Conservation (phyloP, 2,329 filamentous ascomycete genomes). For the Colletotrichum filicis region DNA sequence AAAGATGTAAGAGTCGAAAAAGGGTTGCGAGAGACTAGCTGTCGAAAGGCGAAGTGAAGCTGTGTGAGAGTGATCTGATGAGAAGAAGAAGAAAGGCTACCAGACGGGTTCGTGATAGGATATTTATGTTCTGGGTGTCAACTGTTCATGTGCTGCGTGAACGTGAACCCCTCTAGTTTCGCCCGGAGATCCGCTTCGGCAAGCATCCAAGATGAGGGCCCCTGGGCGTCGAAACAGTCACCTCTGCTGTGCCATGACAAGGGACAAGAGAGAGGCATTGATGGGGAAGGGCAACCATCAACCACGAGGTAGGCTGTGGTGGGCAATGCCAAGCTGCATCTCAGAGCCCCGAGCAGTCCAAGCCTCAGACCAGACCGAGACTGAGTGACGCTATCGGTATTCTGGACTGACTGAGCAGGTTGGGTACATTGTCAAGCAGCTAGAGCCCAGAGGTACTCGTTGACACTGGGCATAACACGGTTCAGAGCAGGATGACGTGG, state of each 20-base stretch:
- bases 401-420: background rate
- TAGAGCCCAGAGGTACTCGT: background rate
- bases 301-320: conserved; percentile 23
- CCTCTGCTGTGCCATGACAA: conserved; percentile 24
- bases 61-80: conserved; percentile 29
- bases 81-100: background rate
- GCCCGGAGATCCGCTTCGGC: conserved; percentile 33
- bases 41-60: conserved; percentile 34
- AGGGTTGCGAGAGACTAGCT: conserved; percentile 32
- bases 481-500: conserved; percentile 6
- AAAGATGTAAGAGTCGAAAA: conserved; percentile 13
- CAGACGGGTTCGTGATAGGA: conserved; percentile 32
- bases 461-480: conserved; percentile 17
- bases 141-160: conserved; percentile 15
- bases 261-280: conserved; percentile 13
- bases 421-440: background rate
- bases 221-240: conserved; percentile 25
- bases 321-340: conserved; percentile 30
- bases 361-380: conserved; percentile 28
- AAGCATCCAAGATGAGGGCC: background rate
- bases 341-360: conserved; percentile 34
- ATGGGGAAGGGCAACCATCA: conserved; percentile 3
- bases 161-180: conserved; percentile 18
- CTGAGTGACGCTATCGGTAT: conserved; percentile 26
- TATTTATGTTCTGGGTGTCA: conserved; percentile 30